Evolutionary conservation across 1,284 basidiomycete species (phyloP), one percentile per base, ranked within the genome.

Genomic region (Trichosporon asahii): DNA sequence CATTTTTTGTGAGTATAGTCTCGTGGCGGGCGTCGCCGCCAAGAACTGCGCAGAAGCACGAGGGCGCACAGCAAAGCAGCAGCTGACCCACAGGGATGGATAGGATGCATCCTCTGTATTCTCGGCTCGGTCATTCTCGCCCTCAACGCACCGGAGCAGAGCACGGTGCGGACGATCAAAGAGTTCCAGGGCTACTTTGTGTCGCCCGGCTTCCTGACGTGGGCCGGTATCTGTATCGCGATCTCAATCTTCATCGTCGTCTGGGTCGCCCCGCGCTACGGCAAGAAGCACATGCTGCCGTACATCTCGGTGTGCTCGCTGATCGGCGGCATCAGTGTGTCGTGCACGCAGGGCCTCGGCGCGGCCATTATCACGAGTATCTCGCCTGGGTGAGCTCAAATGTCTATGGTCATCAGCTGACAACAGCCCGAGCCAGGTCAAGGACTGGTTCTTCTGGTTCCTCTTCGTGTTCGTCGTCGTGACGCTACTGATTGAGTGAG

Each of bases 281-380:
- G 96, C 68, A 95, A 91, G 84, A 90, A 90, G 84, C 91, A 89
- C 79, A 98, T 98, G 95, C 84, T 99, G 73, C 95, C 95, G 88
- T 98, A 98, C 83, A 95, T 97, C 76, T 85, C 88, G 60, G 92
- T 98, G 46, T 99, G 96, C 84, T 94, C 91, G 74, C 90, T 98
- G 86, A 98, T 98, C 78, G 96, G 96, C 31, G 96, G 97, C 0
- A 91, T 99, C 71, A 94, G 91, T 73, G 96, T 99, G 76, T 95
- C 92, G 76, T 95, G 96, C 70, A 98, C 95, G 2, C 95, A 94
- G 57, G 96, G 96, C 40, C 88, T 99, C 23, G 96, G 96, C 44
- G 86, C 93, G 25, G 91, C 94, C 53, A 97, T 99, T 77, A 89
- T 99, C 37, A 90, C 92, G 40, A 90, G 89, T 53, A 92, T 90